Base-by-base conservation (phyloP, 805 yeast species). In the Lipomyces yamadae region DNA sequence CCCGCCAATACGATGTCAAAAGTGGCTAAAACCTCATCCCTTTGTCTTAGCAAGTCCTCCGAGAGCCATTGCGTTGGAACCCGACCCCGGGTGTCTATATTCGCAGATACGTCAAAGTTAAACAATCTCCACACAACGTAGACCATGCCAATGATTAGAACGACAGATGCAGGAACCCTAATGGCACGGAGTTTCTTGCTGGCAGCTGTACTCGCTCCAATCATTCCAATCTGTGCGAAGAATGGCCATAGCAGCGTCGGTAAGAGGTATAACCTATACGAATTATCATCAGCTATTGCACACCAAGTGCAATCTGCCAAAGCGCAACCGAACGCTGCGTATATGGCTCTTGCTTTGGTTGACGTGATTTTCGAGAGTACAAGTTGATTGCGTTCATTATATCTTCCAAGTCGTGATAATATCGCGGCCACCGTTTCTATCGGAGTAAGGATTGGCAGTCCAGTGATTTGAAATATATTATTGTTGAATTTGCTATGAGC, bases 191-290 rank as follows among this genome's bases (percentile, higher is more conserved):
- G 18, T 42, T 42, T 42, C 48, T 42, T 42, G 24, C 24, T 6
- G 48, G 15, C 3, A 42, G 37, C 34, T 0, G 60, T 35, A 35
- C 52, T 57, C 24, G 55, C 8, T 18, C 60, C 61, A 10, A 58
- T 11, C 11, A 64, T 6, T 10, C n/a, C 63, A n/a, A 60, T 35
- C 8, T 60, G 63, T 7, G 53, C 32, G 29, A 64, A 13, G 45
- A 54, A 54, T 1, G 64, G 64, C 64, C 35, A 18, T 24, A 64
- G 37, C 13, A 64, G 37, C 10, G 37, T 48, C 48, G 67, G 62
- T 18, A 61, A 56, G 32, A 55, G n/a, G 34, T 56, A 64, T 2
- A 64, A 13, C 48, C 30, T 33, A 24, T 42, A 52, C 18, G 61
- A 42, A 42, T 13, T 42, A 11, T 42, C 48, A 7, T 42, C 6